Conservation (phyloP, 1,284 basidiomycete species). For the Cystobasidium pallidum region DNA sequence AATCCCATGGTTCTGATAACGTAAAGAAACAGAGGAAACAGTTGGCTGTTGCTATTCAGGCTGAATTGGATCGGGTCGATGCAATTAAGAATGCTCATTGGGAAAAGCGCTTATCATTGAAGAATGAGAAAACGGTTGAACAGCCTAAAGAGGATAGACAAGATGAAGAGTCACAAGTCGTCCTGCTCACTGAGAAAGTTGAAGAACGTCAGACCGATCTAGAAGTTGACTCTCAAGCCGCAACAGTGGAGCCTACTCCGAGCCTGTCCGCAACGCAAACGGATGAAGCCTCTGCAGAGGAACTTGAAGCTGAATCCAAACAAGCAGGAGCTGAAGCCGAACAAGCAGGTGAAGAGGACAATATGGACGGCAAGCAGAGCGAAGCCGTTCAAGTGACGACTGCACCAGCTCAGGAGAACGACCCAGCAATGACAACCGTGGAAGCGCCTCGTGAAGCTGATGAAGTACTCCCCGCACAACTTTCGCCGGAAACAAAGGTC, state of each 20-base stretch:
- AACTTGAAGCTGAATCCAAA: neutral
- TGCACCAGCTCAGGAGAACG: no score
- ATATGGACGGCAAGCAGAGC: no score
- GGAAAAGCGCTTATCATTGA: no score
- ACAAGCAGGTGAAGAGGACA: neutral
- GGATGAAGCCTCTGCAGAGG: neutral
- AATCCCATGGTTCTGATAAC: conserved; percentile 16
- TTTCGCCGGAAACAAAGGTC: neutral
- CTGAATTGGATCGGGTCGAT: conserved; percentile 29
- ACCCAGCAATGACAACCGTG: no score
- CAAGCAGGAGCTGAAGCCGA: neutral
- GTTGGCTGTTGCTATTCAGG: conserved; percentile 23
- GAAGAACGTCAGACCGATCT: neutral
- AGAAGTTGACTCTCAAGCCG: neutral
- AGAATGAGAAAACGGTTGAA: no score
- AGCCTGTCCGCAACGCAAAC: neutral
- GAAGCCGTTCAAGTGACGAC: no score
- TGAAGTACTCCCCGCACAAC: no score
- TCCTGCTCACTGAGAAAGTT: no score
- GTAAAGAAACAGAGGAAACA: conserved; percentile 26
- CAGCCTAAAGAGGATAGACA: no score
- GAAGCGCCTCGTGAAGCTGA: no score
- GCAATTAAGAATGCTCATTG: conserved; percentile 21
- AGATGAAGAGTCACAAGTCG: no score
- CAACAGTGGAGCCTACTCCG: neutral